Conservation (phyloP, 1,284 basidiomycete species). For the Termitomyces sp. region DNA sequence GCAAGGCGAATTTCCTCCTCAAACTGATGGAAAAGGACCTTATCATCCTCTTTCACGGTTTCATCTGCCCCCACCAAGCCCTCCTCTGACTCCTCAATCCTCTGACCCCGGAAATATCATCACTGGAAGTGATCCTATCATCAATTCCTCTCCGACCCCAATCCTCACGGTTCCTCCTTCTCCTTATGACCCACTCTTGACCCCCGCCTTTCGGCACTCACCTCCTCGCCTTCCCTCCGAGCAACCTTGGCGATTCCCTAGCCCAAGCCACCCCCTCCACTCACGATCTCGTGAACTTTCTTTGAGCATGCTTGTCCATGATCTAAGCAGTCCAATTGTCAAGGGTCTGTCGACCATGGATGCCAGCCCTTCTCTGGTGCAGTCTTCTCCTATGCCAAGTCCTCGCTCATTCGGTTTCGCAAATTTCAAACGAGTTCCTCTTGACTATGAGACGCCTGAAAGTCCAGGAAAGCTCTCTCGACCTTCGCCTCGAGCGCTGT, state of each 20-base stretch:
- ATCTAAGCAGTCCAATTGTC: conserved; percentile 30
- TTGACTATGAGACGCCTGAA: conserved; percentile 31
- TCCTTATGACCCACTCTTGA: conserved; percentile 65
- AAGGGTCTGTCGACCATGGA: conserved; percentile 22
- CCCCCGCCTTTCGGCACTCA: conserved; percentile 71
- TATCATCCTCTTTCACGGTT: conserved; percentile 15
- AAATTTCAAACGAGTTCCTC: conserved; percentile 16
- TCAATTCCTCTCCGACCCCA: conserved; percentile 22
- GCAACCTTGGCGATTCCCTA: conserved; percentile 73
- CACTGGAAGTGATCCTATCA: conserved; percentile 21
- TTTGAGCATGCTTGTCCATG: conserved; percentile 49
- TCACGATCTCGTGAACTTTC: conserved; percentile 58
- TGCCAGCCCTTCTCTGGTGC: conserved; percentile 23
- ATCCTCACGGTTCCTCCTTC: conserved; percentile 47
- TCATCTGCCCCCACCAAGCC: conserved; percentile 25
- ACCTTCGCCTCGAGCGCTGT: conserved; percentile 33
- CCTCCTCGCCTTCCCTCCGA: conserved; percentile 63
- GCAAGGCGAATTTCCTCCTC: conserved; percentile 18
- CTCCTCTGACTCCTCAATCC: conserved; percentile 35
- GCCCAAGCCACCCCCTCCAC: conserved; percentile 66
- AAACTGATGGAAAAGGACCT: conserved; percentile 9
- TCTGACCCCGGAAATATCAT: conserved; percentile 25
- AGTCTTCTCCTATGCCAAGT: conserved; percentile 22
- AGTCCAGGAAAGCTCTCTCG: conserved; percentile 28
- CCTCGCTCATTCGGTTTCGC: conserved; percentile 18